Evolutionary conservation across 345 rosid genomes (phyloP).

Genomic region (Rhodomyrtus tomentosa): DNA sequence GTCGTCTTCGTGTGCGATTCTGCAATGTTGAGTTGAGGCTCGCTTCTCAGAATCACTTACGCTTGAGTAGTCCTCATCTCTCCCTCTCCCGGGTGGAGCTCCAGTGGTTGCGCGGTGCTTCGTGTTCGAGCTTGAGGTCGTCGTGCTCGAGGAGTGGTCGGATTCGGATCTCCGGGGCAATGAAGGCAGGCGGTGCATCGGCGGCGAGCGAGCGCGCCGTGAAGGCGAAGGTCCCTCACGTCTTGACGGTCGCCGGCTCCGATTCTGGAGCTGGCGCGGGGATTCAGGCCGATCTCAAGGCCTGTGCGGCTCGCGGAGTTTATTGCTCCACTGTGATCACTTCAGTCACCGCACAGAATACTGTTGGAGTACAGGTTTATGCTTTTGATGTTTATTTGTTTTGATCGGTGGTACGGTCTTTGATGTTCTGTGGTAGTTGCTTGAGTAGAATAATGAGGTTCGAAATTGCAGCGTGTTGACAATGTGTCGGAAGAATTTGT

Average conservation of each 20-base stretch:
- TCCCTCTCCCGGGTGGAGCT: not conserved
- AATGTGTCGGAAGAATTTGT: constrained; percentile 48
- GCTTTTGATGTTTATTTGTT: rapidly evolving
- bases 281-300: constrained; percentile 91
- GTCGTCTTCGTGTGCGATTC: not conserved
- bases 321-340: constrained; percentile 89
- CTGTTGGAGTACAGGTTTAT: constrained; percentile 73
- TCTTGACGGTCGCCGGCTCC: constrained; percentile 78
- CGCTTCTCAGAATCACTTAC: not conserved
- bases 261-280: constrained; percentile 97
- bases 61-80: not conserved
- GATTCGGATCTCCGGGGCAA: not conserved
- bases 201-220: not conserved
- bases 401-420: not conserved
- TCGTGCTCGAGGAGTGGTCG: not conserved
- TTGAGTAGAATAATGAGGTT: not conserved
- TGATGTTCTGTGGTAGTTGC: not conserved
- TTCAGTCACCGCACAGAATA: constrained; percentile 88
- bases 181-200: constrained; percentile 9
- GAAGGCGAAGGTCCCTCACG: constrained; percentile 42
- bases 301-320: constrained; percentile 84
- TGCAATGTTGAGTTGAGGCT: not conserved
- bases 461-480: constrained; percentile 26
- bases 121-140: not conserved
- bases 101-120: not conserved